phyloP scores from a whole-genome alignment of 2,329 filamentous ascomycete species.

The Epichloe amarillans region DNA sequence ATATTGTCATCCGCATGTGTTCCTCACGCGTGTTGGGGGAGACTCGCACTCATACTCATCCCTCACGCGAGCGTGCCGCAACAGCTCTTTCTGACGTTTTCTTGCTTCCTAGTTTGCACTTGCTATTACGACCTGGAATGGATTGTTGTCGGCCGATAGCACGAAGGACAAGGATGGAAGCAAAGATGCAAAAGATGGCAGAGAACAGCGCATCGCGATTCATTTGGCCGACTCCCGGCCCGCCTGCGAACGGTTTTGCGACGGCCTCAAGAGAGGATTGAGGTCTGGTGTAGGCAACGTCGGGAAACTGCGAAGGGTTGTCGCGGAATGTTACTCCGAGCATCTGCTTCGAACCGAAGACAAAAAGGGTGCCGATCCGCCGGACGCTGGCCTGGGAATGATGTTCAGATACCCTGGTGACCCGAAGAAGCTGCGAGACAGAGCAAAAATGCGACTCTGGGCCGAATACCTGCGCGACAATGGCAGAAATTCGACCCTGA shows the following conservation, averaged over 20 bases:
- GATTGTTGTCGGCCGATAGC: slow-evolving; percentile 45
- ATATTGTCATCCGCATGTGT: neutral
- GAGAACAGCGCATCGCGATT: slow-evolving; percentile 78
- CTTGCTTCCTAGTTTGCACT: slow-evolving; percentile 56
- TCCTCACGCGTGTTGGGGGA: neutral
- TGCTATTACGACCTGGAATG: slow-evolving; percentile 91
- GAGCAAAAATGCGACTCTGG: slow-evolving; percentile 96
- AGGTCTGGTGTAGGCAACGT: slow-evolving; percentile 80
- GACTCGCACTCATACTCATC: too few species aligned
- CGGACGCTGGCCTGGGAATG: slow-evolving; percentile 90
- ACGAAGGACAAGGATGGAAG: slow-evolving; percentile 33
- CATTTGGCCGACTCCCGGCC: slow-evolving; percentile 81
- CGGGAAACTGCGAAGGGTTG: slow-evolving; percentile 67
- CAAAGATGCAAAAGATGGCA: slow-evolving; percentile 30
- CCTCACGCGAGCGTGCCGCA: neutral
- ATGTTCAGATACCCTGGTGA: slow-evolving; percentile 91
- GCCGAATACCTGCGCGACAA: slow-evolving; percentile 94
- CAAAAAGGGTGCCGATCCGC: slow-evolving; percentile 43
- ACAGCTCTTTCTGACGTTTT: neutral
- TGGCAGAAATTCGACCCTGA: slow-evolving; percentile 78
- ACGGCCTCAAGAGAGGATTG: slow-evolving; percentile 82
- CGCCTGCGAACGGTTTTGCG: slow-evolving; percentile 89
- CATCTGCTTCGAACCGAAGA: slow-evolving; percentile 56
- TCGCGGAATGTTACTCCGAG: slow-evolving; percentile 82
- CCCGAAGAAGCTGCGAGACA: slow-evolving; percentile 80